A percentile compares a stretch with the other conserved stretches of the same genome.
These are phyloP conservation scores for Arthrobotrys entomopaga DNA, from an alignment of 2,329 filamentous ascomycete species.

Conservation along the genomic window DNA sequence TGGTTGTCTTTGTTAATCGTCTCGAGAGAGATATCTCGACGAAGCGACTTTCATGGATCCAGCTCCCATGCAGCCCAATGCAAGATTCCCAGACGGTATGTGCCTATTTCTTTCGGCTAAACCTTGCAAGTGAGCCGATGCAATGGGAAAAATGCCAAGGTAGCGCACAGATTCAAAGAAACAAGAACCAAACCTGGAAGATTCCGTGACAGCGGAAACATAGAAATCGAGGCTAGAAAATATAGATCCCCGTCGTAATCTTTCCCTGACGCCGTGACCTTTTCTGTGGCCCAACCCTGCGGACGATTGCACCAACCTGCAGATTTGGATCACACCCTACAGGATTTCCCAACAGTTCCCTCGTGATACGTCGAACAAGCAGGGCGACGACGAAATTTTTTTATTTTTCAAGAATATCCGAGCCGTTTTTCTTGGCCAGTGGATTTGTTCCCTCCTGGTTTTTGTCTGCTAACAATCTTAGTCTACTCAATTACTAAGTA, in stretches of 20 bases:
- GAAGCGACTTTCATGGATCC: neutral
- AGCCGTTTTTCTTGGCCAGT: constrained; percentile 27
- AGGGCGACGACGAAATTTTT: constrained; percentile 5
- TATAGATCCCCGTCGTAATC: constrained; percentile 22
- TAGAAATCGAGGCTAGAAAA: no score
- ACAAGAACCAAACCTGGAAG: neutral
- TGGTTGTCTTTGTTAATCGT: no score
- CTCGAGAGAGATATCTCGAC: no score
- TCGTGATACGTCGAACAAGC: constrained; percentile 47
- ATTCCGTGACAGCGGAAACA: constrained; percentile 44
- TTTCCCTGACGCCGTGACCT: constrained; percentile 25
- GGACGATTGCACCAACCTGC: constrained; percentile 29
- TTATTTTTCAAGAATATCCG: constrained; percentile 41
- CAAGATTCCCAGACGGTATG: constrained; percentile 17
- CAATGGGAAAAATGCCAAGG: neutral
- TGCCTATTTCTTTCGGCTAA: constrained; percentile 18
- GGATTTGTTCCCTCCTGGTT: neutral
- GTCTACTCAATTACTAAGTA: no score
- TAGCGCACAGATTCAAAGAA: neutral
- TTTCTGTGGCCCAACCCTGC: constrained; percentile 10
- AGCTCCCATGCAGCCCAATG: neutral
- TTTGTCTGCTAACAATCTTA: no score
- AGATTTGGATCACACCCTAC: constrained; percentile 21
- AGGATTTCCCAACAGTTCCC: constrained; percentile 15
- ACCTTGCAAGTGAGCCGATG: neutral